Percentiles rank a stretch among this genome's conserved stretches.
Evolutionary conservation across 2,329 filamentous ascomycete species (phyloP).

Genomic region (Ascomycota sp.): DNA sequence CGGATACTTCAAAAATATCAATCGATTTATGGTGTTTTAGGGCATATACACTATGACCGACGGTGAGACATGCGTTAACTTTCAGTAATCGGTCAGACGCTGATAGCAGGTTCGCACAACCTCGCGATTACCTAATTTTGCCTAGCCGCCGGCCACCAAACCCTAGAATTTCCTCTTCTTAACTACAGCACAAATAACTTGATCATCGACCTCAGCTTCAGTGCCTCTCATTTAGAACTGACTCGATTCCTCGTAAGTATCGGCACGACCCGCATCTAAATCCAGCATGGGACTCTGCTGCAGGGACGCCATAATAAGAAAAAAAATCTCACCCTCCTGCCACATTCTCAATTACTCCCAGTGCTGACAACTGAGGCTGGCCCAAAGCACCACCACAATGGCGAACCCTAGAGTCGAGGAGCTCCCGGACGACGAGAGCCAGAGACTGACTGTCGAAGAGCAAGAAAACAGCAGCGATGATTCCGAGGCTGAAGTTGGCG

Average conservation of each 20-base stretch:
- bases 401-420: slow-evolving; percentile 96
- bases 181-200: slow-evolving; percentile 16
- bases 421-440: slow-evolving; percentile 72
- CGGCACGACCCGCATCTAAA: no score
- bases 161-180: slow-evolving; percentile 21
- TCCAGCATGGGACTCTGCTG: no score
- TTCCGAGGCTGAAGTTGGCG: slow-evolving; percentile 51
- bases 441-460: slow-evolving; percentile 60
- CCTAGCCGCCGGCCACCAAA: slow-evolving; percentile 18
- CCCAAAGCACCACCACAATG: slow-evolving; percentile 36
- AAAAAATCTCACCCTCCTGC: slow-evolving; percentile 1
- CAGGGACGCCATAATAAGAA: slow-evolving; percentile 2
- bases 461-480: slow-evolving; percentile 52
- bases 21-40: slow-evolving; percentile 21
- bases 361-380: slow-evolving; percentile 1
- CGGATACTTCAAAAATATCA: slow-evolving; percentile 31
- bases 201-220: slow-evolving; percentile 7
- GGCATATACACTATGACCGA: no score
- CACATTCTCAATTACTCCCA: neutral
- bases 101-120: no score
- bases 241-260: slow-evolving; percentile 10
- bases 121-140: slow-evolving; percentile 18
- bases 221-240: slow-evolving; percentile 11
- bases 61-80: no score
- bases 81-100: no score